phyloP scores from a whole-genome alignment of 169 alveolate species.

The Babesia bovis region DNA sequence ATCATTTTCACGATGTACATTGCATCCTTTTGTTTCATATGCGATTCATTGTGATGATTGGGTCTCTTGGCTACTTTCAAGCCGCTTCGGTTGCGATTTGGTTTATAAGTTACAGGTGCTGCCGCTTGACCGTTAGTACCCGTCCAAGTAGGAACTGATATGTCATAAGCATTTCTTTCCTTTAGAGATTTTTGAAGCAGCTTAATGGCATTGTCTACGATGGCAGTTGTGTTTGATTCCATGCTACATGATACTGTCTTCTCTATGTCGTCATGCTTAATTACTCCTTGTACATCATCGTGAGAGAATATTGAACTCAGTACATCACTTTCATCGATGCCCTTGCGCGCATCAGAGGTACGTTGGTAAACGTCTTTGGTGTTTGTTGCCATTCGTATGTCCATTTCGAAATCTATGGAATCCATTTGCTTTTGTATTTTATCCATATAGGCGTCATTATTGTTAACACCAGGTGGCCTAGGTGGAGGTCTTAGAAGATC shows the following conservation, averaged over 20 bases:
- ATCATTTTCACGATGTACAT: neutral
- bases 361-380: conserved; percentile 19
- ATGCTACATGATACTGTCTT: neutral
- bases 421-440: conserved; percentile 3
- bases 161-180: conserved; percentile 43
- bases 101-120: conserved; percentile 16
- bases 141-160: conserved; percentile 51
- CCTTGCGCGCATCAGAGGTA: neutral
- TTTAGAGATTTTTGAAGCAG: conserved; percentile 16
- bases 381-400: conserved; percentile 11
- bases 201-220: conserved; percentile 20
- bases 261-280: conserved; percentile 46
- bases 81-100: neutral
- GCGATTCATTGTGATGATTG: neutral
- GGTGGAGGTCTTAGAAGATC: conserved; percentile 35
- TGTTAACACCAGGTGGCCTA: conserved; percentile 5
- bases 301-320: conserved; percentile 28
- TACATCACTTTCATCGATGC: neutral
- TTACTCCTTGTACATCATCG: conserved; percentile 29
- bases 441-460: neutral
- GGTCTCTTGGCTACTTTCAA: neutral
- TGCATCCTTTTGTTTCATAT: neutral
- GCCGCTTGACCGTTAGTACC: conserved; percentile 44
- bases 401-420: conserved; percentile 27
- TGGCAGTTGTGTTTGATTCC: neutral